Evolutionary conservation across 441 rosid species (phyloP).

Genomic region (Hypseocharis bilobata): DNA sequence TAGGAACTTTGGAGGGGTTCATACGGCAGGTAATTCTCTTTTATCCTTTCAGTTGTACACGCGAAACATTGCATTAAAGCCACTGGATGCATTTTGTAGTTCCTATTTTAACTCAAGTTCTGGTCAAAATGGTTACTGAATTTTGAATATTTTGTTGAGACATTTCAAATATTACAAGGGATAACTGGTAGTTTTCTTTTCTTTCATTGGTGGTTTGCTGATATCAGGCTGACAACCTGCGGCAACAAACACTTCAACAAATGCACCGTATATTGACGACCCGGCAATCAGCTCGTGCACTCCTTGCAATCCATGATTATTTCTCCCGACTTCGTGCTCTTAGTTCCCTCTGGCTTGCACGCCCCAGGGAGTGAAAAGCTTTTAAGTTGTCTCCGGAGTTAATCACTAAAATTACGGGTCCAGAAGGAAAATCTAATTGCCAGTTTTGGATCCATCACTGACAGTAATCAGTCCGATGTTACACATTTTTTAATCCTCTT

Average conservation of each 20-base stretch:
- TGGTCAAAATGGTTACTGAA: neutral
- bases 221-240: conserved; percentile 80
- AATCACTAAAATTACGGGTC: conserved; percentile 13
- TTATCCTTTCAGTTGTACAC: neutral
- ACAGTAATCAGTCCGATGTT: neutral
- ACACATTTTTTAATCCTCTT: neutral
- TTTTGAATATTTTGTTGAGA: neutral
- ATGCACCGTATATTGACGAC: conserved; percentile 75
- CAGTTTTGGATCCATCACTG: neutral
- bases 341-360: conserved; percentile 92
- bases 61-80: neutral
- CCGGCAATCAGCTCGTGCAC: conserved; percentile 83
- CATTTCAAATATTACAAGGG: neutral
- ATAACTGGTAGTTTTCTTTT: neutral
- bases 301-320: conserved; percentile 78
- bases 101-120: neutral
- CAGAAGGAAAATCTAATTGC: conserved; percentile 9
- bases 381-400: neutral
- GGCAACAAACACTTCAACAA: conserved; percentile 82
- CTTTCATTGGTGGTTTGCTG: conserved; percentile 9
- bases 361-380: conserved; percentile 61
- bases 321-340: conserved; percentile 83
- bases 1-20: conserved; percentile 86
- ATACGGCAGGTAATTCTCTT: conserved; percentile 54
- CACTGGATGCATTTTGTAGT: neutral